These are phyloP conservation scores for Linaria vulgaris DNA, from an alignment of 257 asterid species.

Conservation along the genomic window DNA sequence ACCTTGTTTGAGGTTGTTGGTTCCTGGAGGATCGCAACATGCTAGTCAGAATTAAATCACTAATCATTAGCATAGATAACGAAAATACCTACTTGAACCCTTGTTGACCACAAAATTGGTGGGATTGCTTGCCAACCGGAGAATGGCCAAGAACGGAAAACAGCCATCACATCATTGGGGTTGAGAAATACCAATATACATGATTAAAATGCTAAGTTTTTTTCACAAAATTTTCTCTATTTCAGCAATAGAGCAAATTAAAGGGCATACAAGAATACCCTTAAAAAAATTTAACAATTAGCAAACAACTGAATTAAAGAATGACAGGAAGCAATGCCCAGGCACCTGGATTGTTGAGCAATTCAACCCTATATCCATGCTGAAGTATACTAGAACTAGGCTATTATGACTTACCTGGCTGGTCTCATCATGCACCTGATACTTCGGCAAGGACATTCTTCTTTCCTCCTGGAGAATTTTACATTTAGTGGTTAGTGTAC, in stretches of 20 bases:
- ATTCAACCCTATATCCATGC: slow-evolving; percentile 45
- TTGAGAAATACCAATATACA: slow-evolving; percentile 35
- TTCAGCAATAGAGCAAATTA: slow-evolving; percentile 23
- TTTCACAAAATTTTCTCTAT: slow-evolving; percentile 17
- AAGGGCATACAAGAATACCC: slow-evolving; percentile 32
- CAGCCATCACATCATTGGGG: slow-evolving; percentile 56
- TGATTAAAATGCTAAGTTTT: slow-evolving; percentile 31
- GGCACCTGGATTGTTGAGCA: slow-evolving; percentile 59
- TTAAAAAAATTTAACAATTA: slow-evolving; percentile 32
- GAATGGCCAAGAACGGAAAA: slow-evolving; percentile 53
- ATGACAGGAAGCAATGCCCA: slow-evolving; percentile 37
- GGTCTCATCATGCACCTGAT: slow-evolving; percentile 99
- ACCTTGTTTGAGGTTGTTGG: slow-evolving; percentile 49
- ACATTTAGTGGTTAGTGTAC: slow-evolving; percentile 9
- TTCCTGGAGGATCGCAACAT: slow-evolving; percentile 55
- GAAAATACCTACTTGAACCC: slow-evolving; percentile 83
- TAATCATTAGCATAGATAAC: slow-evolving; percentile 46
- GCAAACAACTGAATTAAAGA: slow-evolving; percentile 48
- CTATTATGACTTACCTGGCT: slow-evolving; percentile 94
- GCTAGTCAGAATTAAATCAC: slow-evolving; percentile 51
- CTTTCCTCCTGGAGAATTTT: slow-evolving; percentile 79
- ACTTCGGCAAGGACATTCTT: slow-evolving; percentile 89
- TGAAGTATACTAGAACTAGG: slow-evolving; percentile 34
- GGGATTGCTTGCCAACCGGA: slow-evolving; percentile 86
- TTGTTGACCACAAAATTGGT: slow-evolving; percentile 69